These are phyloP conservation scores for Huntiella savannae DNA, from an alignment of 2,329 filamentous ascomycete species.

Conservation along the genomic window DNA sequence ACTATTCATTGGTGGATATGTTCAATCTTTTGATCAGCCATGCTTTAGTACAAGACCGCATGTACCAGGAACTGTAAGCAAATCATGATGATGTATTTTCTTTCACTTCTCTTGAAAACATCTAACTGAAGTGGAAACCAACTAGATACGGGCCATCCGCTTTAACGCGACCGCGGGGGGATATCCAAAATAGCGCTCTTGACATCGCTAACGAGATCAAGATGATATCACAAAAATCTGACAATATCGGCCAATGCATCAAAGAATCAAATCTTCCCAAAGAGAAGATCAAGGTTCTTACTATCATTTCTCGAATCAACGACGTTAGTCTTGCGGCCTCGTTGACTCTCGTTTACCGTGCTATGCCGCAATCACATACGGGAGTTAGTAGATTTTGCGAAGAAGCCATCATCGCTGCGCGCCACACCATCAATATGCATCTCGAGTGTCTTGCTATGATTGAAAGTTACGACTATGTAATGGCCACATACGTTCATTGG, in stretches of 20 bases:
- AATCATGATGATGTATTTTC: too few species aligned
- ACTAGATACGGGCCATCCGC: conserved; percentile 32
- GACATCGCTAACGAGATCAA: conserved; percentile 22
- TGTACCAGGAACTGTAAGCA: conserved; percentile 32
- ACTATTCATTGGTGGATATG: conserved; percentile 19
- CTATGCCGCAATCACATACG: conserved; percentile 27
- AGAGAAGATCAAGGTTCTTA: too few species aligned
- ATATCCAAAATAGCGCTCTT: conserved; percentile 23
- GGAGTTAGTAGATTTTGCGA: conserved; percentile 26
- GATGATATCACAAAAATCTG: conserved; percentile 20
- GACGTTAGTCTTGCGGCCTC: conserved; percentile 29
- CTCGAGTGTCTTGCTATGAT: conserved; percentile 26
- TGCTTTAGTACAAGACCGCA: conserved; percentile 35
- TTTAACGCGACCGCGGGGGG: conserved; percentile 21
- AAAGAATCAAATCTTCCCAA: too few species aligned
- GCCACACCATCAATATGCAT: conserved; percentile 28
- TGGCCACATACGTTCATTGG: conserved; percentile 33
- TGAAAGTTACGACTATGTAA: conserved; percentile 22
- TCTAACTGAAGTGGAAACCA: background rate
- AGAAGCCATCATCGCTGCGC: conserved; percentile 30
- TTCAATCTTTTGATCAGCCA: conserved; percentile 35
- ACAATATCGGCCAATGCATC: conserved; percentile 15
- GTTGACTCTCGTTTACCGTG: conserved; percentile 32
- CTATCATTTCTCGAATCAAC: conserved; percentile 15
- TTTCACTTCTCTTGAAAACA: too few species aligned